phyloP scores from a whole-genome alignment of 257 asterid genomes.

The Solanum dulcamara region DNA sequence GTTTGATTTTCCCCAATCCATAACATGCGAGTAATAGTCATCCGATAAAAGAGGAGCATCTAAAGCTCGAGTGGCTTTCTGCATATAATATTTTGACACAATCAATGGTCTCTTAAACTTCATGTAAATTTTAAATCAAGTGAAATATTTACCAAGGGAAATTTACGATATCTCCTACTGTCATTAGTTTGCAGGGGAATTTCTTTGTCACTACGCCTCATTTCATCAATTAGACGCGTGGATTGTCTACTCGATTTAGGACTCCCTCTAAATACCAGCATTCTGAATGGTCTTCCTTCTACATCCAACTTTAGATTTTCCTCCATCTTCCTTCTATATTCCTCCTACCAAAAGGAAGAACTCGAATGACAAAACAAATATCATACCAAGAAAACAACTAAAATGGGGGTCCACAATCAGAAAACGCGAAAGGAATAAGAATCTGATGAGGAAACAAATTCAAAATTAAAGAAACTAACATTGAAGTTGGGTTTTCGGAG shows the following conservation, averaged over 20 bases:
- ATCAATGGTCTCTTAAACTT: background rate
- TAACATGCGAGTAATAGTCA: slow-evolving; percentile 49
- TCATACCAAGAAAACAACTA: background rate
- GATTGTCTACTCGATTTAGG: slow-evolving; percentile 51
- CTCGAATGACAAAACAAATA: background rate
- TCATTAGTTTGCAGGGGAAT: background rate
- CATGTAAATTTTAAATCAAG: background rate
- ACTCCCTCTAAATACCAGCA: slow-evolving; percentile 87
- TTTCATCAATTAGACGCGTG: slow-evolving; percentile 37
- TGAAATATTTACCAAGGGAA: slow-evolving; percentile 39
- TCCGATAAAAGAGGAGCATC: slow-evolving; percentile 44
- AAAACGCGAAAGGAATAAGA: background rate
- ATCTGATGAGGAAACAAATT: background rate
- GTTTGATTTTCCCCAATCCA: slow-evolving; percentile 77
- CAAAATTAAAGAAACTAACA: slow-evolving; percentile 10
- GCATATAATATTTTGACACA: slow-evolving; percentile 3
- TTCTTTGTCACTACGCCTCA: slow-evolving; percentile 33
- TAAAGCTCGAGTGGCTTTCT: slow-evolving; percentile 32
- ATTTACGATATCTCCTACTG: slow-evolving; percentile 19
- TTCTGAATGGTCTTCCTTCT: slow-evolving; percentile 71
- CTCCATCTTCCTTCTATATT: slow-evolving; percentile 35
- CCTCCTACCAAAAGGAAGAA: slow-evolving; percentile 17
- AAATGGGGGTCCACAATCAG: background rate
- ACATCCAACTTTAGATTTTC: slow-evolving; percentile 39
- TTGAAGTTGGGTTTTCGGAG: slow-evolving; percentile 19